Conservation (phyloP, 768 basidiomycete species). For the Dentipellis sp. region DNA sequence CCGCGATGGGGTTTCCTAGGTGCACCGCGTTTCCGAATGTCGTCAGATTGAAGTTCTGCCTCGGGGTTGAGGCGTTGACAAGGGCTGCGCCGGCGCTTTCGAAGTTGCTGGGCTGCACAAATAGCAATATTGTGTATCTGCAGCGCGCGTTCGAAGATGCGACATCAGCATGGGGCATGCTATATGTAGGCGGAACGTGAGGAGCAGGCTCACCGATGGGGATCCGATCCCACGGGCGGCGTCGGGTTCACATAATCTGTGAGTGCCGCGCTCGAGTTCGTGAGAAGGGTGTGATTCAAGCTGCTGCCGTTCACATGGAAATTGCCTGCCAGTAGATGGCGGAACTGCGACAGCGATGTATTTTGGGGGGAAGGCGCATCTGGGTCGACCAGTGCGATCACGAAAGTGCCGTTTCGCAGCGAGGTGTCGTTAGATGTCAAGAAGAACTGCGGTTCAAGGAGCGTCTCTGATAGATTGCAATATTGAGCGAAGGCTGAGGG, state of each 20-base stretch:
- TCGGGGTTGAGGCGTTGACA: slow-evolving; percentile 21
- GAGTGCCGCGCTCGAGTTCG: slow-evolving; percentile 23
- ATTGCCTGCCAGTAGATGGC: slow-evolving; percentile 21
- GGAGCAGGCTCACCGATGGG: slow-evolving; percentile 21
- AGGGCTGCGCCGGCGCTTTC: slow-evolving; percentile 3
- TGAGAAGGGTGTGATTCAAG: slow-evolving; percentile 11
- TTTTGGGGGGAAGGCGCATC: slow-evolving; percentile 24
- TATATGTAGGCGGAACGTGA: background rate
- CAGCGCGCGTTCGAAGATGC: background rate
- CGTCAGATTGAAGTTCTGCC: slow-evolving; percentile 24
- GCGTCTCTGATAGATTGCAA: background rate
- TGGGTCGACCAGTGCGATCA: slow-evolving; percentile 24
- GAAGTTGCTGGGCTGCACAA: slow-evolving; percentile 21
- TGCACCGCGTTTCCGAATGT: slow-evolving; percentile 19
- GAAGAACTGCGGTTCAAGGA: slow-evolving; percentile 11
- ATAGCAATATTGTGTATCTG: slow-evolving; percentile 23
- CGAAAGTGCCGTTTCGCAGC: slow-evolving; percentile 15
- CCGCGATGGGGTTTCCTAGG: slow-evolving; percentile 22
- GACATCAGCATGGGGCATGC: background rate
- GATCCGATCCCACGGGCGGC: slow-evolving; percentile 22
- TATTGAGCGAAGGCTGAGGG: too few relatives aligned
- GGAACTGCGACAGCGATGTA: slow-evolving; percentile 19
- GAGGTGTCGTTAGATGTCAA: slow-evolving; percentile 4
- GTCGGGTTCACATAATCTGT: slow-evolving; percentile 22
- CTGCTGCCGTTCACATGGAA: slow-evolving; percentile 13